Evolutionary conservation across 176 grass and related monocot genomes (phyloP).

Genomic region (Aechmea fasciata): DNA sequence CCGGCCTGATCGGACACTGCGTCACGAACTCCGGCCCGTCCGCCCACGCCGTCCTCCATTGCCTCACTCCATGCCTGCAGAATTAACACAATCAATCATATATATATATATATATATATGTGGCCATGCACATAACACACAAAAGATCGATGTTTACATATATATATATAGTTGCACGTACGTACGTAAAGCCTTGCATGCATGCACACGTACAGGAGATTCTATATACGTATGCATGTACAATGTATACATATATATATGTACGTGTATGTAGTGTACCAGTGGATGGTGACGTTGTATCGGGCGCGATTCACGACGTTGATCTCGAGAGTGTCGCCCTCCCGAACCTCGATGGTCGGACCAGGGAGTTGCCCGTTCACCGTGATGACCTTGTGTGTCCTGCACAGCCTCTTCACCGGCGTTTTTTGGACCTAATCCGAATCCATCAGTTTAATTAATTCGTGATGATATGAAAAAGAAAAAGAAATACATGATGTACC

Average conservation of each 20-base stretch:
- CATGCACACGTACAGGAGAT: neutral
- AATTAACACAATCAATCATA: too few species aligned
- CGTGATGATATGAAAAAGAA: neutral
- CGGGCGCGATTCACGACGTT: slow-evolving; percentile 44
- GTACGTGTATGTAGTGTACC: slow-evolving; percentile 15
- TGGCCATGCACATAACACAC: too few species aligned
- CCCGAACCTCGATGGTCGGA: slow-evolving; percentile 47
- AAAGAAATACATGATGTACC: neutral
- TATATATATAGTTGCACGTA: too few species aligned
- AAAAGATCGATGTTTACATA: too few species aligned
- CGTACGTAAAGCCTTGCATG: neutral
- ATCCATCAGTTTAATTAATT: neutral
- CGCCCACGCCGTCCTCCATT: slow-evolving; percentile 76
- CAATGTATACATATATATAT: neutral
- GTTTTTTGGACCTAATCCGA: slow-evolving; percentile 45
- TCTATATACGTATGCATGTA: neutral
- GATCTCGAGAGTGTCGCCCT: slow-evolving; percentile 57
- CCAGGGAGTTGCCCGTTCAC: slow-evolving; percentile 86
- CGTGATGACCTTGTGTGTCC: slow-evolving; percentile 31
- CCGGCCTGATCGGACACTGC: slow-evolving; percentile 76
- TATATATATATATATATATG: too few species aligned
- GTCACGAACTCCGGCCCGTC: slow-evolving; percentile 94
- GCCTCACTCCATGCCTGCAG: slow-evolving; percentile 66
- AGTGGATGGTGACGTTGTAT: slow-evolving; percentile 66
- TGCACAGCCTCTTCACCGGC: slow-evolving; percentile 81